Percentiles rank a stretch among this genome's conserved stretches.
phyloP scores from a whole-genome alignment of 768 basidiomycete species.

The Naganishia friedmannii region DNA sequence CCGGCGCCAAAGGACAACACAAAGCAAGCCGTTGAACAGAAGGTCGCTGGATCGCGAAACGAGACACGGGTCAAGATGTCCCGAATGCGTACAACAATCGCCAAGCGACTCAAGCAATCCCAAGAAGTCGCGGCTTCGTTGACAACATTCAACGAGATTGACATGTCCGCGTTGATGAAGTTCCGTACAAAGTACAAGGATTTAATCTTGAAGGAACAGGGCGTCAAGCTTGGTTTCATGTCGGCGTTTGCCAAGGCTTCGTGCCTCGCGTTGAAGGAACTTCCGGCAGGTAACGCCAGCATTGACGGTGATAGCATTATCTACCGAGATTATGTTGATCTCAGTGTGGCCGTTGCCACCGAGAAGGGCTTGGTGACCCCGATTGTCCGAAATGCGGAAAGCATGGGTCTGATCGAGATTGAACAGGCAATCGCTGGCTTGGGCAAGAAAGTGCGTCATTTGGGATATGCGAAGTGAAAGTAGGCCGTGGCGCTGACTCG shows the following conservation, averaged over 20 bases:
- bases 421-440: conserved; percentile 87
- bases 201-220: conserved; percentile 78
- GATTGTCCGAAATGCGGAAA: conserved; percentile 85
- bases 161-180: conserved; percentile 93
- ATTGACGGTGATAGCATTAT: conserved; percentile 89
- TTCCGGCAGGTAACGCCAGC: conserved; percentile 87
- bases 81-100: conserved; percentile 94
- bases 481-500: neutral
- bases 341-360: conserved; percentile 93
- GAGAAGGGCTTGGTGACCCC: conserved; percentile 97
- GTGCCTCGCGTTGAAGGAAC: conserved; percentile 77
- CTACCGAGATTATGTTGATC: conserved; percentile 67
- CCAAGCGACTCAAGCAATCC: conserved; percentile 94
- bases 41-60: conserved; percentile 61
- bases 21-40: conserved; percentile 46
- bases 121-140: conserved; percentile 94
- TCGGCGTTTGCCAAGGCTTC: conserved; percentile 89
- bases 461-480: neutral
- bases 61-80: conserved; percentile 99
- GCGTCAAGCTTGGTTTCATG: conserved; percentile 98
- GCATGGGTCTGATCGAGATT: conserved; percentile 80
- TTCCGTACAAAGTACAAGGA: conserved; percentile 96
- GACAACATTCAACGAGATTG: conserved; percentile 99
- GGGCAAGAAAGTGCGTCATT: conserved; percentile 68
- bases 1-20: conserved; percentile 41